These are phyloP conservation scores for Calendula officinalis DNA, from an alignment of 129 eudicot species.

Conservation along the genomic window DNA sequence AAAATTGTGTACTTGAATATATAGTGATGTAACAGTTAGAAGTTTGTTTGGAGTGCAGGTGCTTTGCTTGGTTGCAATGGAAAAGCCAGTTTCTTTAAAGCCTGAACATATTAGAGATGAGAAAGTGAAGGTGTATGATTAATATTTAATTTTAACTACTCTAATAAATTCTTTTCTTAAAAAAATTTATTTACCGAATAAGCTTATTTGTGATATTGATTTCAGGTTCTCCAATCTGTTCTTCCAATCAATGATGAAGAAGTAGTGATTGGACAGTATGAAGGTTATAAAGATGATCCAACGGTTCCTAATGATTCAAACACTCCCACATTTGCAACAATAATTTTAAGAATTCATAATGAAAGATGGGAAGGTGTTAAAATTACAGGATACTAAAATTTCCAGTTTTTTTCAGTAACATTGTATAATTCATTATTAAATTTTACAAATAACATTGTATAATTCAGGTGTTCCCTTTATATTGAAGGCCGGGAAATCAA, in stretches of 20 bases:
- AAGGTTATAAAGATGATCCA: conserved; percentile 84
- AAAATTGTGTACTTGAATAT: not conserved
- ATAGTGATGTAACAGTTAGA: not conserved
- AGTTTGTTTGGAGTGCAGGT: conserved; percentile 43
- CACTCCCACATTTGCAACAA: conserved; percentile 94
- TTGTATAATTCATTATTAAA: not conserved
- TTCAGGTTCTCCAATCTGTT: conserved; percentile 86
- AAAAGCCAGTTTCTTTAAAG: conserved; percentile 76
- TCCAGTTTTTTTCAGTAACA: not conserved
- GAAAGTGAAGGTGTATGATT: conserved; percentile 78
- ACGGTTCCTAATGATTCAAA: conserved; percentile 89
- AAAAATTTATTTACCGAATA: not conserved
- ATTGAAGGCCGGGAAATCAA: conserved; percentile 87
- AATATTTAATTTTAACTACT: not conserved
- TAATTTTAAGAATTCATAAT: conserved; percentile 73
- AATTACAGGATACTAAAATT: not conserved
- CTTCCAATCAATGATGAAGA: conserved; percentile 64
- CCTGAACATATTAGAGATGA: conserved; percentile 93
- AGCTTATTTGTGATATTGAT: not conserved
- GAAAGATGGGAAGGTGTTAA: conserved; percentile 99
- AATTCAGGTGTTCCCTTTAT: conserved; percentile 85
- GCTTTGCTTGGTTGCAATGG: conserved; percentile 93
- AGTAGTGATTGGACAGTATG: conserved; percentile 96
- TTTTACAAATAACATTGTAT: not conserved
- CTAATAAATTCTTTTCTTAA: not conserved